Base-by-base conservation (phyloP, 139 green algal species). In the Chlamydomonas eustigma region DNA sequence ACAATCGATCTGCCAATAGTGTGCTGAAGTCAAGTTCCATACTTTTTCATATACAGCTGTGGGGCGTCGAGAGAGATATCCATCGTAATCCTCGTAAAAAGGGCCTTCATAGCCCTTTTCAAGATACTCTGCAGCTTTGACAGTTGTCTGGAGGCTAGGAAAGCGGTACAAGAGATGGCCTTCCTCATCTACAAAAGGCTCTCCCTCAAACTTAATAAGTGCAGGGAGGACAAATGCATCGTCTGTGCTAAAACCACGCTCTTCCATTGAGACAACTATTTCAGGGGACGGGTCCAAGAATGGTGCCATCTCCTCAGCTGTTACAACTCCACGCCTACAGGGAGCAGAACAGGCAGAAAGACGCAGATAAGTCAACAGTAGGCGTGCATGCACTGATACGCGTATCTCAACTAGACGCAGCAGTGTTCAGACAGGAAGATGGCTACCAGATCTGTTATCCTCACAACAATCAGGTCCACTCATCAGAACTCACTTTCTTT, bases 131-230 rank as follows among this genome's bases (percentile, higher is more conserved):
- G n/a, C n/a, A n/a, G n/a, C n/a, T n/a, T n/a, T n/a, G n/a, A 44
- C 74, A n/a, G 89, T 93, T 25, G 71, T 72, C 78, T 98, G 93
- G 65, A 98, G 77, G 0, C 71, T 71, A 0, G 92, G 92, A 76
- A 98, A 98, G 3, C 73, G 33, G 85, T 98, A 98, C 51, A 97
- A 73, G 1, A 98, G 86, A 30, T 92, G 84, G n/a, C 95, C 95
- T 0, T 74, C 32, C 2, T 88, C 81, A 80, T 97, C 92, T 50
- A 98, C 92, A 51, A 92, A 81, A 0, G 94, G 80, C 73, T 89
- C 76, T 24, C 94, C 94, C 8, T 89, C 81, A 75, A 98, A 97
- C 1, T 89, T 84, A 1, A 92, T 78, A 5, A 98, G 83, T 39
- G 91, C 95, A 0, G 95, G 95, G 28, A 98, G 82, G 51, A 98